These are phyloP conservation scores for Lentinula novae-zelandiae DNA, from an alignment of 1,284 basidiomycete species.

Conservation along the genomic window DNA sequence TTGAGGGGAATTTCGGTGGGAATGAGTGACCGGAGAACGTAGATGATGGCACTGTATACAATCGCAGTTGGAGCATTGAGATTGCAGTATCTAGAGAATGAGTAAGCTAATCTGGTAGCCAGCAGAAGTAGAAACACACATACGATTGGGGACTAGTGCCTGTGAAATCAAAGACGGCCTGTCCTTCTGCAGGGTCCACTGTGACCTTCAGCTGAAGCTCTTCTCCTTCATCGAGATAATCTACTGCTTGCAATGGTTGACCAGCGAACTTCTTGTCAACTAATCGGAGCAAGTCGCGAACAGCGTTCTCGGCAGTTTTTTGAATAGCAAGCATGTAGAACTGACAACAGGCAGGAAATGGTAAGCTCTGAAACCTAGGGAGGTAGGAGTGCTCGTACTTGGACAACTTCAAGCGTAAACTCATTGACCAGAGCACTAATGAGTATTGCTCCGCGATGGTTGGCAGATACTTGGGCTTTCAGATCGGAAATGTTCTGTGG, in stretches of 20 bases:
- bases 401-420: conserved; percentile 3
- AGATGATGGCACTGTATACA: conserved; percentile 11
- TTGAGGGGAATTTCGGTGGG: conserved; percentile 9
- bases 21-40: conserved; percentile 8
- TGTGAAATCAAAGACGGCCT: conserved; percentile 11
- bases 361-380: conserved; percentile 46
- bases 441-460: not conserved
- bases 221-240: conserved; percentile 78
- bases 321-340: conserved; percentile 92
- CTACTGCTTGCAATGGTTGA: conserved; percentile 66
- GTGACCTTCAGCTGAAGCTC: not conserved
- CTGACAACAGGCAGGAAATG: conserved; percentile 66
- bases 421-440: conserved; percentile 6
- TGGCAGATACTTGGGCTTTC: conserved; percentile 11
- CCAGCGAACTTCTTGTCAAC: conserved; percentile 70
- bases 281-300: conserved; percentile 77
- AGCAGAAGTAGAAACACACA: not conserved
- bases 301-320: conserved; percentile 85
- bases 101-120: not conserved
- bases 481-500: conserved; percentile 7
- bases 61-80: conserved; percentile 11
- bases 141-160: conserved; percentile 10
- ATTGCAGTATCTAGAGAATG: conserved; percentile 1
- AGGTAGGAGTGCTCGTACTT: not conserved
- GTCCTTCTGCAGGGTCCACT: conserved; percentile 6